phyloP scores from a whole-genome alignment of 2,329 filamentous ascomycete genomes.

The Rachicladosporium sp. region DNA sequence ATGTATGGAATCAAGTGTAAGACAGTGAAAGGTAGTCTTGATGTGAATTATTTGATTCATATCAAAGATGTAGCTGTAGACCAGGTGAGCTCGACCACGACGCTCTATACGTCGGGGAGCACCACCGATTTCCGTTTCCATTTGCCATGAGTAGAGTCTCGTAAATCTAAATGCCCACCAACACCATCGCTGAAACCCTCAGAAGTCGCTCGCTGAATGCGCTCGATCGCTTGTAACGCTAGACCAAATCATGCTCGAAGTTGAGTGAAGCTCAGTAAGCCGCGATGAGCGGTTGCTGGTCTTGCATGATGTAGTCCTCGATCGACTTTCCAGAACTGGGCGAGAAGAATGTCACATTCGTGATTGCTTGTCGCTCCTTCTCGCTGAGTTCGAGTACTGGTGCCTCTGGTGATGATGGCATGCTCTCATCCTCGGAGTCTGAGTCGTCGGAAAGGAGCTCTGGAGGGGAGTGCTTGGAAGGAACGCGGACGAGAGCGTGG shows the following conservation, averaged over 20 bases:
- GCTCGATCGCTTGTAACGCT: constrained; percentile 15
- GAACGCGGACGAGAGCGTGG: constrained; percentile 33
- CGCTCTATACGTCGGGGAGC: too few relatives aligned
- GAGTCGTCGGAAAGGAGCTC: constrained; percentile 36
- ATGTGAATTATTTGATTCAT: too few relatives aligned
- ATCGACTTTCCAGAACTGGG: constrained; percentile 13
- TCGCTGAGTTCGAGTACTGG: constrained; percentile 33
- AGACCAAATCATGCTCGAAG: constrained; percentile 19
- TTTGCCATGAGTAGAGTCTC: too few relatives aligned
- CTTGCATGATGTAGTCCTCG: constrained; percentile 22
- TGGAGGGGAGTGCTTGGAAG: constrained; percentile 31
- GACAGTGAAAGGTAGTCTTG: too few relatives aligned
- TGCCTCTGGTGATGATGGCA: constrained; percentile 35
- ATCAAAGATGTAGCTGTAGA: too few relatives aligned
- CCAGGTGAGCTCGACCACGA: too few relatives aligned
- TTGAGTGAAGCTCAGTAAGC: constrained; percentile 29
- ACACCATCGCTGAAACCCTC: too few relatives aligned
- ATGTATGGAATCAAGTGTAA: too few relatives aligned
- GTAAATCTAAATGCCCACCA: too few relatives aligned
- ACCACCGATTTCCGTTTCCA: too few relatives aligned
- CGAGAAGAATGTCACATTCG: constrained; percentile 32
- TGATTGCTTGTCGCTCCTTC: constrained; percentile 32
- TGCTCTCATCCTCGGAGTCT: constrained; percentile 35
- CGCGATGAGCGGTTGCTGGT: constrained; percentile 26
- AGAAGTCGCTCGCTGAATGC: constrained; percentile 5